Evolutionary conservation across 164 flowering plant genomes (phyloP), one percentile per base, ranked within the genome.

Genomic region (Berberis vulgaris): DNA sequence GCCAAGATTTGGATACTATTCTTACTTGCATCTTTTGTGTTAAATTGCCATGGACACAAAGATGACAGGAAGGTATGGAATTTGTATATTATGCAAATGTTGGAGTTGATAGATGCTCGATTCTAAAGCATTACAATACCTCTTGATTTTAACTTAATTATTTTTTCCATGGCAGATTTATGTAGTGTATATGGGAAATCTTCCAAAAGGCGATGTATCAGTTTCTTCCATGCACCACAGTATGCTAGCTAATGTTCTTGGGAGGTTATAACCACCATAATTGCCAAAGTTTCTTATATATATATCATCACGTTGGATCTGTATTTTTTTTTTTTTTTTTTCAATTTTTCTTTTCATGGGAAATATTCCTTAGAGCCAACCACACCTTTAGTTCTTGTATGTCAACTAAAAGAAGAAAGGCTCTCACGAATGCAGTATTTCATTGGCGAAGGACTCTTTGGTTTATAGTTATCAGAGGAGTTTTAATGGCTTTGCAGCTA

Each of bases 171-270:
- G 26, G 55, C 56, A 81, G 84, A 64, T 72, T 66, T 60, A 76
- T 54, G 47, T 82, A 58, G 80, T 79, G 42, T 82, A 79, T 72
- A 75, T 80, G 86, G 86, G 86, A 67, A 73, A 55, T 3, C 52
- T 8, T 13, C 78, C 76, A 2, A 58, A 62, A 9, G 7, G 55
- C 10, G 78, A 66, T 45, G 62, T 6, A 12, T 58, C 69, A 0
- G 54, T 49, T 3, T 59, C 61, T n/a, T 11, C 74, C 2, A 45
- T 64, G 3, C 82, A 80, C 71, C 68, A 75, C 49, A 59, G 73
- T 65, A 75, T 80, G 80, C 74, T 80, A 39, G 44, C 57, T 13
- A 55, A 2, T 41, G 70, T 65, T 1, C 73, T 75, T 41, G 79
- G 81, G 73, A 77, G 80, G 83, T 77, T 12, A 13, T 2, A 54